Base-by-base conservation (phyloP, 805 yeast species). In the Suhomyces emberorum region DNA sequence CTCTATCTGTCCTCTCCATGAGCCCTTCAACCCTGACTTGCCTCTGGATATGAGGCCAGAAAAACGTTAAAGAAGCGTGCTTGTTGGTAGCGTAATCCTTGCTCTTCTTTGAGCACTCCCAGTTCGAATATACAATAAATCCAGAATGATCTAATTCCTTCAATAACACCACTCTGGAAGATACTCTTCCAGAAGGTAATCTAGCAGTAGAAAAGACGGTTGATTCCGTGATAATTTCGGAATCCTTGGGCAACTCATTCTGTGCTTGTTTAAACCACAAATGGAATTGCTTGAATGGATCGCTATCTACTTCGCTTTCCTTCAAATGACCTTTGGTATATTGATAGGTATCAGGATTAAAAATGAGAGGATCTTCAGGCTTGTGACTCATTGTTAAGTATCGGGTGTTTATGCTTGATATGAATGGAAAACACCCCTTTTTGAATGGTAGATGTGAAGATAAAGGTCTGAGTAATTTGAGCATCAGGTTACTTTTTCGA, bases 11-110 rank as follows among this genome's bases (percentile, higher is more conserved):
- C 43, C 72, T 75, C 59, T 85, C 95, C 48, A 86, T 79, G 7
- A 65, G 46, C 21, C 98, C 98, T 59, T 93, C 98, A 7, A 93
- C 81, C 43, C 98, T 76, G 4, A 93, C 95, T 62, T 88, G 97
- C 47, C 97, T 79, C 65, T 93, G 96, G 26, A 83, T 59, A 45
- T 79, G 80, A 39, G 84, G 85, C 98, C 98, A 93, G 65, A 88
- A 93, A 58, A 91, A 93, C 9, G 83, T 82, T 46, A 93, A 66
- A 1, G 95, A 79, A 1, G 89, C 97, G 52, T 76, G 72, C 44
- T 85, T 83, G 60, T 93, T 93, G 24, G 82, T 64, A 25, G 63
- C 63, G 42, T 81, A 67, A 58, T 89, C 97, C 31, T 65, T 53
- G 14, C 83, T 78, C 61, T 93, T 93, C 61, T 86, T 88, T 23